Base-by-base conservation (phyloP, 2,329 filamentous ascomycete genomes). In the Epicoccum nigrum region DNA sequence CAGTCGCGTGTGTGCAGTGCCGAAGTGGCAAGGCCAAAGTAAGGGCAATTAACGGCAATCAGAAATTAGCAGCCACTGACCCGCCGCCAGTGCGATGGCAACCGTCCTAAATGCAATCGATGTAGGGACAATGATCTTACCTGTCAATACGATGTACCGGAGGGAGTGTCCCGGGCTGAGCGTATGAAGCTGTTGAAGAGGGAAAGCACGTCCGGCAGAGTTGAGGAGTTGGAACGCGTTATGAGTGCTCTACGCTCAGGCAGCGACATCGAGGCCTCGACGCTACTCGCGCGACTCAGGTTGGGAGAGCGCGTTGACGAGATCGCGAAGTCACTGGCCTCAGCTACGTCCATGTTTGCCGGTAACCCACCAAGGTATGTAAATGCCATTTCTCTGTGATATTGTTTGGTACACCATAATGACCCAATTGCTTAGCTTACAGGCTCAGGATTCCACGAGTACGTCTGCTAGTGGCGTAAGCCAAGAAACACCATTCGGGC, bases 1-100 rank as follows among this genome's bases (percentile, higher is more conserved):
- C 61, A 33, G 61, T 65, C 31, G 63, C 63, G 25, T 65, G 63
- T 37, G 48, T 62, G 25, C 59, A 54, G 35, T 65, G 63, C 40
- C 56, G 63, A 21, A 62, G 45, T 35, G 59, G 61, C 15, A 65
- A 65, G 45, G 60, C 58, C 25, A 65, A 65, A 58, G 63, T 63
- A 62, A 41, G 59, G 11, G n/a, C 28, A 37, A 23, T 41, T 21
- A 33, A 25, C 7, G 28, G 20, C 45, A n/a, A 40, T 15, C 7
- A 30, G 37, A 33, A 39, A 21, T 9, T 13, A 12, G 12, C 19
- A 16, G 6, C 41, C 11, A 38, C 54, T 56, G 30, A 59, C 40
- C 4, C 11, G 13, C 21, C 21, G 9, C 13, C 35, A 65, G 63
- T 65, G 63, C 43, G 63, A 65, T 51, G 63, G 59, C 27, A 44